A percentile compares a stretch with the other conserved stretches of the same genome.
These are phyloP conservation scores for Cymbopogon citratus DNA, from an alignment of 176 grass and related monocot species.

Conservation along the genomic window DNA sequence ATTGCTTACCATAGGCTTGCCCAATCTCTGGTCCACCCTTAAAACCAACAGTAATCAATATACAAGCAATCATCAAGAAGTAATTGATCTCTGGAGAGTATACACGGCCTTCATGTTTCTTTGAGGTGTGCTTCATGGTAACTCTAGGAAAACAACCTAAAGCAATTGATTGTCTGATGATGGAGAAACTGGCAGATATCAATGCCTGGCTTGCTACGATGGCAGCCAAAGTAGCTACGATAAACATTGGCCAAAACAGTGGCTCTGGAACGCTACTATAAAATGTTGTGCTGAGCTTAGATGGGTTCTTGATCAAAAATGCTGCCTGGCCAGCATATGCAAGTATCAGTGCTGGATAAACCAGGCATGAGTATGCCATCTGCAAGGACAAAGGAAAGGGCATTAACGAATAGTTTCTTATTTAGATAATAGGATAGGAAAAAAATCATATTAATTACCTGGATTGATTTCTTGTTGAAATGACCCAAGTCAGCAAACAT, in stretches of 20 bases:
- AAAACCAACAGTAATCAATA: conserved; percentile 63
- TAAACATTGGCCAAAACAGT: conserved; percentile 79
- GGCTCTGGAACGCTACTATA: conserved; percentile 62
- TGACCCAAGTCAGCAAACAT: conserved; percentile 91
- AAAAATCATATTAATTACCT: conserved; percentile 34
- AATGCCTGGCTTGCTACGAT: conserved; percentile 75
- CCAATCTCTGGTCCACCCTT: conserved; percentile 75
- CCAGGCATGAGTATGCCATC: conserved; percentile 50
- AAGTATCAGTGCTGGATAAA: conserved; percentile 76
- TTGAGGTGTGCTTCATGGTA: conserved; percentile 75
- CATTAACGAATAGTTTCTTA: background rate
- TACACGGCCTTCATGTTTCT: conserved; percentile 66
- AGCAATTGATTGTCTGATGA: conserved; percentile 71
- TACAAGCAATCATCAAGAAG: conserved; percentile 69
- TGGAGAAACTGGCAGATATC: conserved; percentile 83
- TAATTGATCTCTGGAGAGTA: conserved; percentile 74
- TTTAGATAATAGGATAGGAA: background rate
- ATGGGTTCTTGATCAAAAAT: conserved; percentile 72
- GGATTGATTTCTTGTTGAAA: conserved; percentile 75
- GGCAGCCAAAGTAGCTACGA: conserved; percentile 59
- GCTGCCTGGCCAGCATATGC: conserved; percentile 68
- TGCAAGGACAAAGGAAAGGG: conserved; percentile 9
- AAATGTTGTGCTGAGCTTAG: conserved; percentile 51
- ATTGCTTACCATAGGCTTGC: conserved; percentile 69
- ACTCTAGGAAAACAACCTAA: conserved; percentile 81